Evolutionary conservation across 2,329 filamentous ascomycete genomes (phyloP).

Genomic region (Verticillium klebahnii): DNA sequence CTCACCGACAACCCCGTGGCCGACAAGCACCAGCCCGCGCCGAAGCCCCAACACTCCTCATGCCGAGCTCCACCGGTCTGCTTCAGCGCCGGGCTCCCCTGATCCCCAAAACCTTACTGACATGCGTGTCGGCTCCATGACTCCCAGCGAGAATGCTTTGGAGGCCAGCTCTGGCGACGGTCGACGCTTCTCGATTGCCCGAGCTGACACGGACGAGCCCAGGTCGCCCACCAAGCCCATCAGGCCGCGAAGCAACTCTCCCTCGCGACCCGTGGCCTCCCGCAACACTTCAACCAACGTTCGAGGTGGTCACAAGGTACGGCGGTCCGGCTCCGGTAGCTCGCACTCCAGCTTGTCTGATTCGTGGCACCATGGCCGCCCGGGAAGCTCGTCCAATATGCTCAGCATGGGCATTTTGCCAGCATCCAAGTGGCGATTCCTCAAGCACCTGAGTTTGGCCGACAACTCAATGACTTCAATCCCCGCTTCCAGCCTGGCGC

Average conservation of each 20-base stretch:
- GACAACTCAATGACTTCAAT: slow-evolving; percentile 88
- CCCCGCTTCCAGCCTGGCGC: slow-evolving; percentile 67
- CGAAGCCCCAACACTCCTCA: slow-evolving; percentile 61
- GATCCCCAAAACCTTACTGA: slow-evolving; percentile 43
- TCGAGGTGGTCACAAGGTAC: slow-evolving; percentile 68
- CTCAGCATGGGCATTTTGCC: slow-evolving; percentile 68
- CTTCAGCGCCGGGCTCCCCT: slow-evolving; percentile 63
- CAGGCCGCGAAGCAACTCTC: slow-evolving; percentile 74
- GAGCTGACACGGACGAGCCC: slow-evolving; percentile 43
- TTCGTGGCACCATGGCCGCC: slow-evolving; percentile 53
- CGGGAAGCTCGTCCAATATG: slow-evolving; percentile 74
- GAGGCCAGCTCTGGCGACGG: slow-evolving; percentile 32
- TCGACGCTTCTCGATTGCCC: slow-evolving; percentile 39
- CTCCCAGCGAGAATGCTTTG: slow-evolving; percentile 44
- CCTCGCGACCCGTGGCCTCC: slow-evolving; percentile 69
- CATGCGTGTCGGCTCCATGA: slow-evolving; percentile 56
- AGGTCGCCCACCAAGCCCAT: slow-evolving; percentile 37
- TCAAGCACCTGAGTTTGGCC: slow-evolving; percentile 85
- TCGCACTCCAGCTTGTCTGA: slow-evolving; percentile 77
- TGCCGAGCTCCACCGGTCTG: slow-evolving; percentile 62
- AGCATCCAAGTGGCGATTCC: slow-evolving; percentile 87
- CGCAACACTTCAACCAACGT: slow-evolving; percentile 65
- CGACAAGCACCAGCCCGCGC: slow-evolving; percentile 49
- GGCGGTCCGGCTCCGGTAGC: slow-evolving; percentile 85
- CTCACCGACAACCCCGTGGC: slow-evolving; percentile 72